Evolutionary conservation across 164 flowering plant genomes (phyloP), one percentile per base, ranked within the genome.

Genomic region (Cinnamomum chago): DNA sequence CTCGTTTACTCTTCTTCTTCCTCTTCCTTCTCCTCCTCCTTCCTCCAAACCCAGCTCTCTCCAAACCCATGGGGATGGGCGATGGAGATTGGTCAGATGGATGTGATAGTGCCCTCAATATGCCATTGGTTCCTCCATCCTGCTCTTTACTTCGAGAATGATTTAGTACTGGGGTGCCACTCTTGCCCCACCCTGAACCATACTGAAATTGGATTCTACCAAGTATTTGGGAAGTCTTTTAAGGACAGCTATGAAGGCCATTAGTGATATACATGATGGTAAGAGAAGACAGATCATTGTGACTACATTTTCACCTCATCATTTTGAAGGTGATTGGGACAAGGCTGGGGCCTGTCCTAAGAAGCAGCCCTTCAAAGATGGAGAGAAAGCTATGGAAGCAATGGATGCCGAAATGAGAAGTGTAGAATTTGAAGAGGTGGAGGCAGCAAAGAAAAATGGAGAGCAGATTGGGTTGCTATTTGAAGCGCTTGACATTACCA

Each of bases 311-410:
- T 84, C 99, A 20, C 98, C 99, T 30, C 71, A 90, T 0, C 98
- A 93, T 85, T 95, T 93, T 65, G 97, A 95, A 77, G 99, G 99
- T 1, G 92, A 90, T 0, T 95, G 99, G 99, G 99, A 95, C 67
- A 88, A 90, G 81, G 81, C 84, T 0, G 98, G 93, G 58, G 90
- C 95, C 2, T 95, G 99, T 81, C 78, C 92, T 0, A 89, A 82
- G 79, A 86, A 84, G 24, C 65, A 73, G 83, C 98, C 99, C n/a
- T 92, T 73, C 60, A 62, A 75, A 62, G 89, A 78, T 17, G 85
- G 82, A 2, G 96, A 90, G 80, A 90, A 81, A 82, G 23, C 27
- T 25, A 79, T 93, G 23, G 88, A 85, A 67, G 85, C 90, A 25
- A 87, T 89, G 97, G 90, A 92, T 75, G 85, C 73, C 0, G 91